Conservation (phyloP, 495 filamentous ascomycete genomes). For the Aspergillus wentii region DNA sequence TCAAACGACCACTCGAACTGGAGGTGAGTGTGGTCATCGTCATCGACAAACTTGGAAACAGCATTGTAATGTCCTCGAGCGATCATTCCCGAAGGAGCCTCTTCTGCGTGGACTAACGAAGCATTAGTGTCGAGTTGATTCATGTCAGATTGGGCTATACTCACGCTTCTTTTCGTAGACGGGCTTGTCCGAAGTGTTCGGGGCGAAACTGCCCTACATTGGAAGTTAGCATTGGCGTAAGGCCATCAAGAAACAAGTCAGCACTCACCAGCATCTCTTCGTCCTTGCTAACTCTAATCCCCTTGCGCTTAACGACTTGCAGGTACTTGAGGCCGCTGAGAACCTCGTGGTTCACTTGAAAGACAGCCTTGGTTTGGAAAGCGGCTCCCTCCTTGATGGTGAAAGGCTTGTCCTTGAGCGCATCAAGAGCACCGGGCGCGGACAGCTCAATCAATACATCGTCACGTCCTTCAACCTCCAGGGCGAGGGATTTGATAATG, state of each 20-base stretch:
- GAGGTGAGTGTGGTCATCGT: slow-evolving; percentile 81
- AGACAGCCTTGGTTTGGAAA: slow-evolving; percentile 88
- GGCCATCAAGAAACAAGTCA: background rate
- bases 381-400: slow-evolving; percentile 91
- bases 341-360: slow-evolving; percentile 94
- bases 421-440: slow-evolving; percentile 55
- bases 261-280: slow-evolving; percentile 89
- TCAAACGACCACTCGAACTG: slow-evolving; percentile 92
- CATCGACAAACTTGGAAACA: slow-evolving; percentile 81
- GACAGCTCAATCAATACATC: slow-evolving; percentile 84
- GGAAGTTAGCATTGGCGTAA: slow-evolving; percentile 4
- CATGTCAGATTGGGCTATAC: slow-evolving; percentile 16
- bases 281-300: slow-evolving; percentile 78
- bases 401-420: slow-evolving; percentile 83
- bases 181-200: slow-evolving; percentile 79
- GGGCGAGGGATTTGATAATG: slow-evolving; percentile 85
- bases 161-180: slow-evolving; percentile 87
- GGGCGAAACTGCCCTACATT: slow-evolving; percentile 74
- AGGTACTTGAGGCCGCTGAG: slow-evolving; percentile 92
- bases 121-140: background rate
- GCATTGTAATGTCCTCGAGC: slow-evolving; percentile 84
- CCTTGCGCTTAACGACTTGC: slow-evolving; percentile 84
- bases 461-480: slow-evolving; percentile 70
- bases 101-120: slow-evolving; percentile 71
- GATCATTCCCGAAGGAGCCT: slow-evolving; percentile 85